phyloP scores from a whole-genome alignment of 169 alveolate species.

The Hepatocystis sp. region DNA sequence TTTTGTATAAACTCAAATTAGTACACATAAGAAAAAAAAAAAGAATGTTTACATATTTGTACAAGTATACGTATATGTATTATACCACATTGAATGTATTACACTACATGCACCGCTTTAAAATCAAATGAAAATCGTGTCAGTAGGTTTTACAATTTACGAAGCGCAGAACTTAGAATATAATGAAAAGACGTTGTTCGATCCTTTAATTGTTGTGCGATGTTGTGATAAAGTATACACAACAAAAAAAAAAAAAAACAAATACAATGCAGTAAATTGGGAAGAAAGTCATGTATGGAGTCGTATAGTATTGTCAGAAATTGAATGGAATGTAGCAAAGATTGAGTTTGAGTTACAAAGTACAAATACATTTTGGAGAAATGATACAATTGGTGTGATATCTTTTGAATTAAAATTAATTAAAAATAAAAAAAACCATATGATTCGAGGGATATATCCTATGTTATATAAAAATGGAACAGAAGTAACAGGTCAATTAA shows the following conservation, averaged over 20 bases:
- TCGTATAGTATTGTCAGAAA: conserved; percentile 86
- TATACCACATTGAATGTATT: no score
- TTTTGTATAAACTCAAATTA: no score
- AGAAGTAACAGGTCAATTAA: conserved; percentile 83
- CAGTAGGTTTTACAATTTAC: conserved; percentile 90
- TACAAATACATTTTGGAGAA: conserved; percentile 93
- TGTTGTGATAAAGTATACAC: conserved; percentile 91
- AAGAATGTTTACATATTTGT: no score
- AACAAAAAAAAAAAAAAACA: conserved; percentile 88
- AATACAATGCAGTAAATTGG: conserved; percentile 92
- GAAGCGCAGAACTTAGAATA: conserved; percentile 86
- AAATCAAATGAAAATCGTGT: conserved; percentile 78
- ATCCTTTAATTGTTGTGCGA: conserved; percentile 91
- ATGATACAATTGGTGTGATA: conserved; percentile 89
- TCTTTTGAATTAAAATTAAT: conserved; percentile 90
- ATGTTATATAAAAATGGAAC: conserved; percentile 87
- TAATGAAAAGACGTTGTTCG: conserved; percentile 82
- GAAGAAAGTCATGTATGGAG: conserved; percentile 92
- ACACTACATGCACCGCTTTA: no score
- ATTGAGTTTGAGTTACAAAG: conserved; percentile 93
- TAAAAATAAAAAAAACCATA: conserved; percentile 87
- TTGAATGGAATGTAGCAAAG: conserved; percentile 91
- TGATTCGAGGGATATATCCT: conserved; percentile 85
- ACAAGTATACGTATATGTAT: no score
- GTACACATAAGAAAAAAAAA: no score